Conservation (phyloP, 352 stramenopile species). For the Poterioochromonas sp. region DNA sequence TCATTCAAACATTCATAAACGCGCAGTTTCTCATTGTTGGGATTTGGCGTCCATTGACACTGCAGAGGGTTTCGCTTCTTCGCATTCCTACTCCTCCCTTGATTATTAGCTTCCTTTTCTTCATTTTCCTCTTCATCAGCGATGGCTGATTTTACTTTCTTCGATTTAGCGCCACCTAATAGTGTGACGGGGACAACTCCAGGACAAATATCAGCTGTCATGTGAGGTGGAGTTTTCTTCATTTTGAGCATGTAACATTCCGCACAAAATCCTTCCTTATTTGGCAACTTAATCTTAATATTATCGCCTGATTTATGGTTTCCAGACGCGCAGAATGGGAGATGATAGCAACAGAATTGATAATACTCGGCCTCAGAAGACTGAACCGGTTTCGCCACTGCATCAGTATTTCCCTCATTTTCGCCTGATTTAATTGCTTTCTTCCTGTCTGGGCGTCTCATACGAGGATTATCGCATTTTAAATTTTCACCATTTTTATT, state of each 20-base stretch:
- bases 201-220: background rate
- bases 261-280: background rate
- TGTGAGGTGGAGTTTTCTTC: background rate
- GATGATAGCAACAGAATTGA: constrained; percentile 8
- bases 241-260: constrained; percentile 10
- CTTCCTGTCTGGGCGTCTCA: background rate
- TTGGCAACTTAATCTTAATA: constrained; percentile 10
- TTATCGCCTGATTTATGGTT: background rate
- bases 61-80: background rate
- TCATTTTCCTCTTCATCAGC: background rate
- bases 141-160: background rate
- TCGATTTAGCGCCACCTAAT: background rate
- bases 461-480: constrained; percentile 8
- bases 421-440: background rate
- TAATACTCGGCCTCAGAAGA: background rate
- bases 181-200: background rate
- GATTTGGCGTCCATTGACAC: background rate
- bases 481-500: constrained; percentile 13
- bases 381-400: background rate
- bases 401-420: background rate
- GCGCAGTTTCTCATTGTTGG: background rate
- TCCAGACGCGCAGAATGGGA: background rate
- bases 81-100: background rate
- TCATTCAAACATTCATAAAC: background rate
- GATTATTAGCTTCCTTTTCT: background rate